These are phyloP conservation scores for Moricandia arvensis DNA, from an alignment of 345 rosid genomes.

Conservation along the genomic window DNA sequence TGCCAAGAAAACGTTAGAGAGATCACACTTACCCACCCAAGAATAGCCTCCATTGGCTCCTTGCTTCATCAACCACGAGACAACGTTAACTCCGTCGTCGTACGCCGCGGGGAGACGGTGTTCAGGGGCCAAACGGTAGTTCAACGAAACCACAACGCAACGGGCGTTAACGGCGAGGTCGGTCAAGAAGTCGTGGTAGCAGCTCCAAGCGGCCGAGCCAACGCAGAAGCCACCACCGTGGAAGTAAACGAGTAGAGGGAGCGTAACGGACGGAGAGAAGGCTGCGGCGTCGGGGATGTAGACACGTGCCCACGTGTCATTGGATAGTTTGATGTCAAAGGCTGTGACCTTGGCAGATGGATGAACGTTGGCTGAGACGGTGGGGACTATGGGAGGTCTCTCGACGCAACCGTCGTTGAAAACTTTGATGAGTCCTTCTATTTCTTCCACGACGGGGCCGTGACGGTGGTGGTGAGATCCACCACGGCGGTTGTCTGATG, in stretches of 20 bases:
- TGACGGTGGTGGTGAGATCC: constrained; percentile 40
- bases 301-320: constrained; percentile 45
- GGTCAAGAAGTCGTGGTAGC: constrained; percentile 61
- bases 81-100: constrained; percentile 57
- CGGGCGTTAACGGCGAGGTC: constrained; percentile 46
- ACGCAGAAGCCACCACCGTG: constrained; percentile 78
- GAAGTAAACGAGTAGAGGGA: constrained; percentile 64
- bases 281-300: constrained; percentile 27
- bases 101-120: constrained; percentile 62
- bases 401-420: constrained; percentile 64
- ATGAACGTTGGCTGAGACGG: constrained; percentile 40
- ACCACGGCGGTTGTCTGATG: constrained; percentile 30
- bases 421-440: constrained; percentile 66
- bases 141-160: constrained; percentile 50
- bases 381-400: constrained; percentile 57
- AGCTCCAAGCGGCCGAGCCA: constrained; percentile 68
- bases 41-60: constrained; percentile 42
- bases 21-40: constrained; percentile 50
- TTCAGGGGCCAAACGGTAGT: constrained; percentile 66
- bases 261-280: constrained; percentile 34
- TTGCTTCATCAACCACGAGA: constrained; percentile 59
- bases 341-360: constrained; percentile 34
- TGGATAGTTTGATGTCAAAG: constrained; percentile 35
- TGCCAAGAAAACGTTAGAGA: constrained; percentile 49
- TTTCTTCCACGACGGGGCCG: constrained; percentile 53